Conservation (phyloP, 2,329 filamentous ascomycete genomes). For the Ophiosphaerella narmari region DNA sequence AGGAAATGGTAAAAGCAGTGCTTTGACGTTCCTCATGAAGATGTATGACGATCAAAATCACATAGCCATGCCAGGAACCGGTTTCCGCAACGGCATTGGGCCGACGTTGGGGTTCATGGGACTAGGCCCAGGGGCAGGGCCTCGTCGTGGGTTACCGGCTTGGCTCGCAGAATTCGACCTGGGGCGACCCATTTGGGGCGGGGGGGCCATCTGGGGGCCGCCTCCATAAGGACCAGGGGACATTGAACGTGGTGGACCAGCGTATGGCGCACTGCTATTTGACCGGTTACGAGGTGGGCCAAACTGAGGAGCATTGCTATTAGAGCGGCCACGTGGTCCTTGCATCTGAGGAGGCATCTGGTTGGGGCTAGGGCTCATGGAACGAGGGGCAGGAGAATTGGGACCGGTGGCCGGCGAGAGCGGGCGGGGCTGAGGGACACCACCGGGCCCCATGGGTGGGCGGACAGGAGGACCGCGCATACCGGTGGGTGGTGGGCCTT, state of each 20-base stretch:
- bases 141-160: slow-evolving; percentile 30
- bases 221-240: slow-evolving; percentile 47
- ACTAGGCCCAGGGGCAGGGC: slow-evolving; percentile 40
- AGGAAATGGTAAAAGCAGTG: slow-evolving; percentile 16
- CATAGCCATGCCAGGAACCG: slow-evolving; percentile 53
- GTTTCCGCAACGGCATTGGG: slow-evolving; percentile 50
- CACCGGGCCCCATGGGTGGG: slow-evolving; percentile 39
- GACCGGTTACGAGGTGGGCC: slow-evolving; percentile 36
- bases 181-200: slow-evolving; percentile 39
- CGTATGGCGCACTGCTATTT: slow-evolving; percentile 46
- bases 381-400: slow-evolving; percentile 44
- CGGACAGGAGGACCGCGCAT: slow-evolving; percentile 38
- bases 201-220: slow-evolving; percentile 38
- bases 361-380: slow-evolving; percentile 43
- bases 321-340: slow-evolving; percentile 35
- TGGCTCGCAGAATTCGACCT: slow-evolving; percentile 46
- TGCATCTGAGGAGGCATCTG: slow-evolving; percentile 33
- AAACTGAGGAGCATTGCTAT: slow-evolving; percentile 45
- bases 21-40: slow-evolving; percentile 32
- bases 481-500: slow-evolving; percentile 55
- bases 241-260: slow-evolving; percentile 42
- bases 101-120: slow-evolving; percentile 42
- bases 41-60: slow-evolving; percentile 21
- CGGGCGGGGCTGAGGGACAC: slow-evolving; percentile 38
- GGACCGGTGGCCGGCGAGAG: slow-evolving; percentile 55